Percentiles rank a stretch among this genome's conserved stretches.
These are phyloP conservation scores for Cornus controversa DNA, from an alignment of 148 eudicot species.

Conservation along the genomic window DNA sequence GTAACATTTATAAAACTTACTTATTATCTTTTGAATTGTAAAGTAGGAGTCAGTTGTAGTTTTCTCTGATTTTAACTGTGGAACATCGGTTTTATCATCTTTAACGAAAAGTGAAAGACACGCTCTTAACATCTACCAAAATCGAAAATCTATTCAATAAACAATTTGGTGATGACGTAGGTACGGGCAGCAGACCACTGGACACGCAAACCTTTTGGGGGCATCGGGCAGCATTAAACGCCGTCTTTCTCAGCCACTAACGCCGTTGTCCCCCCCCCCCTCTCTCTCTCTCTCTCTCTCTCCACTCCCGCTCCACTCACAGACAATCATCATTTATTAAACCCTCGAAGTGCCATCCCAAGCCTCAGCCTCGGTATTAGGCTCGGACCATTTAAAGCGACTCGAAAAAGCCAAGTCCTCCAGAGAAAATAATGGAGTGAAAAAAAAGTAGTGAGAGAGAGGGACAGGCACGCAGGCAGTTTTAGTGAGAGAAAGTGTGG, in stretches of 20 bases:
- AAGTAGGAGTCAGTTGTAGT: too few relatives aligned
- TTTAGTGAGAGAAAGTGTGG: constrained; percentile 3
- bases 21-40: too few relatives aligned
- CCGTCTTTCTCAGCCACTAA: constrained; percentile 34
- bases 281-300: too few relatives aligned
- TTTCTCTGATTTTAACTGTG: too few relatives aligned
- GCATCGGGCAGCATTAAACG: constrained; percentile 29
- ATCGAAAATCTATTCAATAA: neutral
- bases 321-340: constrained; percentile 12
- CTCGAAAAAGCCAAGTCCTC: constrained; percentile 19
- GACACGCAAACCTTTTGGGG: constrained; percentile 13
- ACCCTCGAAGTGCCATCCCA: constrained; percentile 2
- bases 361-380: constrained; percentile 26
- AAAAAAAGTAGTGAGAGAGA: constrained; percentile 33
- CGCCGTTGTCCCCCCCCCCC: constrained; percentile 7
- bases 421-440: constrained; percentile 24
- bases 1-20: too few relatives aligned
- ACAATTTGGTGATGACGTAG: neutral
- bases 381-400: constrained; percentile 21
- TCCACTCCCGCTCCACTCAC: too few relatives aligned
- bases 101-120: neutral
- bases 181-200: neutral
- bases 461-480: neutral
- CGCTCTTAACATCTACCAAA: neutral
- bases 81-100: neutral